Evolutionary conservation across 169 alveolate genomes (phyloP).

Genomic region (Blepharisma undulans): DNA sequence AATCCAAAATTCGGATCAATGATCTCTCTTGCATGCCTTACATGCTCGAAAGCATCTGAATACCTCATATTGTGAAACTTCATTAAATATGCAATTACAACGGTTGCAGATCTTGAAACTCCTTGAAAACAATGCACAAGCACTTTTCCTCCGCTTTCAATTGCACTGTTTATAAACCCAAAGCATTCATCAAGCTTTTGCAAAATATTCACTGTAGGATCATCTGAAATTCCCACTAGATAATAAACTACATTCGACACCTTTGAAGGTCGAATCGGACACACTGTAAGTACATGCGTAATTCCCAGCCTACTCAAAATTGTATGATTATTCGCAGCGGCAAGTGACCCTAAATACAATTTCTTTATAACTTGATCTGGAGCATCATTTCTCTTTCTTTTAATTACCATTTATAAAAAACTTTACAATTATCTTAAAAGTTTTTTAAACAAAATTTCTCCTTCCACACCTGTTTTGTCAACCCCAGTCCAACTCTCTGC

Average conservation of each 20-base stretch:
- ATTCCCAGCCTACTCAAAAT: slow-evolving; percentile 37
- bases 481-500: background rate
- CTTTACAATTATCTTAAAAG: background rate
- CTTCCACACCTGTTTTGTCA: background rate
- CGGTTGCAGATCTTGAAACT: slow-evolving; percentile 80
- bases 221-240: background rate
- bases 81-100: slow-evolving; percentile 82
- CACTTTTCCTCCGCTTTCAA: slow-evolving; percentile 57
- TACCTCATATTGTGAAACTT: slow-evolving; percentile 66
- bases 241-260: background rate
- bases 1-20: slow-evolving; percentile 85
- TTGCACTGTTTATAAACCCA: slow-evolving; percentile 11
- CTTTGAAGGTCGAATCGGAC: slow-evolving; percentile 19
- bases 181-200: background rate
- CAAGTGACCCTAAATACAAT: slow-evolving; percentile 58
- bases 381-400: background rate
- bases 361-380: slow-evolving; percentile 34
- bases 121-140: slow-evolving; percentile 87
- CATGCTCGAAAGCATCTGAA: slow-evolving; percentile 72
- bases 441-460: background rate
- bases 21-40: slow-evolving; percentile 65
- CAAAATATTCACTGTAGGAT: background rate
- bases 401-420: background rate
- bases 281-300: slow-evolving; percentile 59
- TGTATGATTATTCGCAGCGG: slow-evolving; percentile 51